phyloP scores from a whole-genome alignment of 2,329 filamentous ascomycete genomes.

The Penicillium oxalicum region DNA sequence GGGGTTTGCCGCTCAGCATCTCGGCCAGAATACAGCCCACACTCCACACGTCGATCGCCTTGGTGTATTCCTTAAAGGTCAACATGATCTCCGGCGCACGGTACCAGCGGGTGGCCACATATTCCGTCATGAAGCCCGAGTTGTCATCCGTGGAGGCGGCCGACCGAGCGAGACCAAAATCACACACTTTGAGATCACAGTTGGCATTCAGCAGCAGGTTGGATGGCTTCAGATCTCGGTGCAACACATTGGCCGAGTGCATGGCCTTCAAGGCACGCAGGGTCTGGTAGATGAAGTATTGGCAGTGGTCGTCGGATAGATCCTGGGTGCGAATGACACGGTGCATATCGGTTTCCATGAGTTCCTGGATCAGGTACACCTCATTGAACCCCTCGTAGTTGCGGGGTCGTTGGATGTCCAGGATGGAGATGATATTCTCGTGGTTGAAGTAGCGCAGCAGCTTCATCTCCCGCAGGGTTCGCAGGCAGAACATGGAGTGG shows the following conservation, averaged over 20 bases:
- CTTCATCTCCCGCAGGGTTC: conserved; percentile 98
- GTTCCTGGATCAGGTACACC: conserved; percentile 97
- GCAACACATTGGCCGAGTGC: conserved; percentile 97
- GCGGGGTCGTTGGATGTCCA: conserved; percentile 96
- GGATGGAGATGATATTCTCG: conserved; percentile 98
- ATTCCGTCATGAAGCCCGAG: conserved; percentile 99
- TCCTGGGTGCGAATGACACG: conserved; percentile 97
- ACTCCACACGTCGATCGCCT: conserved; percentile 98
- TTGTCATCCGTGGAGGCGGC: conserved; percentile 98
- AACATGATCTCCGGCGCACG: conserved; percentile 99
- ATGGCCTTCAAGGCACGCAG: conserved; percentile 96
- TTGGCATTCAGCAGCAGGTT: conserved; percentile 97
- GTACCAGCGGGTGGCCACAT: conserved; percentile 98
- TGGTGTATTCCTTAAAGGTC: conserved; percentile 99
- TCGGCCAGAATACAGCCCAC: conserved; percentile 97
- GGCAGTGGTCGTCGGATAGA: conserved; percentile 97
- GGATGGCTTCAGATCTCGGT: conserved; percentile 94
- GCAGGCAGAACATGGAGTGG: conserved; percentile 96
- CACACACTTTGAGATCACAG: conserved; percentile 97
- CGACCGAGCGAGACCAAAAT: conserved; percentile 92
- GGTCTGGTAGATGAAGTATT: conserved; percentile 99
- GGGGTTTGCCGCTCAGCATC: conserved; percentile 96
- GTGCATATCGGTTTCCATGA: conserved; percentile 99
- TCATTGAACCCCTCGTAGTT: conserved; percentile 96
- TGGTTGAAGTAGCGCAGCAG: conserved; percentile 98